Percentiles rank a stretch among this genome's conserved stretches.
These are phyloP conservation scores for Nicotiana knightiana DNA, from an alignment of 257 asterid species.

Conservation along the genomic window DNA sequence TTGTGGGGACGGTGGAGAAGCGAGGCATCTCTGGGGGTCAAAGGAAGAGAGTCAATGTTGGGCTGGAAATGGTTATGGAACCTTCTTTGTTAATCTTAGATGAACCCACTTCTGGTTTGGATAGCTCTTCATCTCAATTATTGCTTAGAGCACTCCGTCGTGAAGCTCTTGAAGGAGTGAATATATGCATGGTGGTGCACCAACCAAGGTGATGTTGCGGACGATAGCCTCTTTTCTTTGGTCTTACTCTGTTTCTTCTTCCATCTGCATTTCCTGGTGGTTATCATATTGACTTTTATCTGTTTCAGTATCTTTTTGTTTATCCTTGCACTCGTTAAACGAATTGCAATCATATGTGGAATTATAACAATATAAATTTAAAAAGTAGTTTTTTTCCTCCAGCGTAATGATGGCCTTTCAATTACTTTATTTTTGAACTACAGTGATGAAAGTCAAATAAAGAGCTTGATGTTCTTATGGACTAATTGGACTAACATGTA, in stretches of 20 bases:
- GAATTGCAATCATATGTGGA: background rate
- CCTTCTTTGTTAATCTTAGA: constrained; percentile 94
- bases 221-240: background rate
- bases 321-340: background rate
- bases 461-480: background rate
- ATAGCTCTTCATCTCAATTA: constrained; percentile 88
- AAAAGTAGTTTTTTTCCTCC: background rate
- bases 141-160: constrained; percentile 96
- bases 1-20: constrained; percentile 95
- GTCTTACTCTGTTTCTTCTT: background rate
- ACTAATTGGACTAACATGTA: background rate
- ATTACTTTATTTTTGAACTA: background rate
- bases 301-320: background rate
- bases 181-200: constrained; percentile 94
- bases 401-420: background rate
- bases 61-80: constrained; percentile 98
- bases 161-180: constrained; percentile 99
- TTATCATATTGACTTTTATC: background rate
- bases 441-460: background rate
- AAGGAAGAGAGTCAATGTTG: constrained; percentile 94
- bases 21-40: constrained; percentile 99
- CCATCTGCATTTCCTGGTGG: background rate
- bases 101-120: constrained; percentile 99
- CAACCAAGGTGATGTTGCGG: constrained; percentile 71
- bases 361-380: background rate